These are phyloP conservation scores for Pseudogymnoascus sp. DNA, from an alignment of 2,329 filamentous ascomycete species.

Conservation along the genomic window DNA sequence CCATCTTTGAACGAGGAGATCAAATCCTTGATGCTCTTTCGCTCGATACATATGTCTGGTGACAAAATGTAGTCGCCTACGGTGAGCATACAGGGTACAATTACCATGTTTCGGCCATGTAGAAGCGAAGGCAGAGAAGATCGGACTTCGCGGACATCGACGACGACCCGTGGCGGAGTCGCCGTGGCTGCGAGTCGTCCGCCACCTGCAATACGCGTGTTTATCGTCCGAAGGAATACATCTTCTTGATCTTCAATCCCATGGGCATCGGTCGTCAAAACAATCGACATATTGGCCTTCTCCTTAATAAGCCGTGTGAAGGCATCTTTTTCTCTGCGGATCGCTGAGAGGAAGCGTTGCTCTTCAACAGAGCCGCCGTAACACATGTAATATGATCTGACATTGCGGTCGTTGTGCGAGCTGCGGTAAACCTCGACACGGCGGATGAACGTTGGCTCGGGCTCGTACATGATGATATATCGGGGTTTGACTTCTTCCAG, in stretches of 20 bases:
- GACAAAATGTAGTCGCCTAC: conserved; percentile 95
- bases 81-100: conserved; percentile 91
- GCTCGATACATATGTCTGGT: conserved; percentile 84
- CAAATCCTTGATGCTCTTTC: conserved; percentile 85
- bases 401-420: conserved; percentile 80
- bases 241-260: conserved; percentile 77
- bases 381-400: conserved; percentile 94
- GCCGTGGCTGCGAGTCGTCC: conserved; percentile 77
- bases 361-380: conserved; percentile 94
- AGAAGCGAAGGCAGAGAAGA: conserved; percentile 86
- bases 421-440: conserved; percentile 93
- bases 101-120: conserved; percentile 78
- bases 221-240: conserved; percentile 86
- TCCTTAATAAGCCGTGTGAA: conserved; percentile 94
- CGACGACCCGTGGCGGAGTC: conserved; percentile 80
- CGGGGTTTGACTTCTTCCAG: conserved; percentile 87
- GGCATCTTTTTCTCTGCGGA: conserved; percentile 91
- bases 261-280: conserved; percentile 65
- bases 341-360: conserved; percentile 80
- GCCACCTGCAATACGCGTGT: conserved; percentile 91
- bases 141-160: conserved; percentile 93
- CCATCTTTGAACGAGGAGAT: conserved; percentile 90
- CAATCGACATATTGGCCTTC: conserved; percentile 84
- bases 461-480: conserved; percentile 98
- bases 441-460: conserved; percentile 87